Evolutionary conservation across 108 stramenopile species (phyloP).

Genomic region (Cyclotella cryptica): DNA sequence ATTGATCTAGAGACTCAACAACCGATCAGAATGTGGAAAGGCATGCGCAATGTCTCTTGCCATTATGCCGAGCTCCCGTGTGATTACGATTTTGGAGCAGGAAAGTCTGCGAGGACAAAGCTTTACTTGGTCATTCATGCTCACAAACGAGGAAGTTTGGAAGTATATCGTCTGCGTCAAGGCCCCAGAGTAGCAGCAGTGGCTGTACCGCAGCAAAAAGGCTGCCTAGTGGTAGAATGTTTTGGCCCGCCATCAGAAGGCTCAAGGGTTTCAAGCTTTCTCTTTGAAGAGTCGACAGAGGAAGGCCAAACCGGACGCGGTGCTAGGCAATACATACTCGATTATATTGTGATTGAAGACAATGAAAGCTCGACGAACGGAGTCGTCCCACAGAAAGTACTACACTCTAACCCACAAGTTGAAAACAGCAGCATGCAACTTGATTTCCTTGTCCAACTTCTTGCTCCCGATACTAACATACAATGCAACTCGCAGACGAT

Average conservation of each 20-base stretch:
- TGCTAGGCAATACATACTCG: slow-evolving; percentile 29
- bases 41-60: slow-evolving; percentile 79
- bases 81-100: slow-evolving; percentile 9
- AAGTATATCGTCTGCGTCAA: slow-evolving; percentile 70
- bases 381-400: slow-evolving; percentile 4
- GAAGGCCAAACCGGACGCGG: not conserved
- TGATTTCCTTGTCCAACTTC: slow-evolving; percentile 73
- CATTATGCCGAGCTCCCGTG: slow-evolving; percentile 65
- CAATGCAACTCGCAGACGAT: slow-evolving; percentile 63
- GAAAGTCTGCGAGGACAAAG: slow-evolving; percentile 18
- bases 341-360: slow-evolving; percentile 47
- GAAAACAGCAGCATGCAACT: slow-evolving; percentile 62
- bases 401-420: slow-evolving; percentile 19
- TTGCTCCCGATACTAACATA: slow-evolving; percentile 69
- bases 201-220: slow-evolving; percentile 49
- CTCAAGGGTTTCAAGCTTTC: slow-evolving; percentile 24
- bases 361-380: not conserved
- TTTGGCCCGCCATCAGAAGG: slow-evolving; percentile 50
- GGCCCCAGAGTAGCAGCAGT: slow-evolving; percentile 66
- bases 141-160: slow-evolving; percentile 68
- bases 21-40: slow-evolving; percentile 85
- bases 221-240: slow-evolving; percentile 46
- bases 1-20: slow-evolving; percentile 82
- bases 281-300: slow-evolving; percentile 29
- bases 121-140: slow-evolving; percentile 81